A percentile compares a stretch with the other conserved stretches of the same genome.
Conservation (phyloP, 352 stramenopile species). For the Peronospora belbahrii region DNA sequence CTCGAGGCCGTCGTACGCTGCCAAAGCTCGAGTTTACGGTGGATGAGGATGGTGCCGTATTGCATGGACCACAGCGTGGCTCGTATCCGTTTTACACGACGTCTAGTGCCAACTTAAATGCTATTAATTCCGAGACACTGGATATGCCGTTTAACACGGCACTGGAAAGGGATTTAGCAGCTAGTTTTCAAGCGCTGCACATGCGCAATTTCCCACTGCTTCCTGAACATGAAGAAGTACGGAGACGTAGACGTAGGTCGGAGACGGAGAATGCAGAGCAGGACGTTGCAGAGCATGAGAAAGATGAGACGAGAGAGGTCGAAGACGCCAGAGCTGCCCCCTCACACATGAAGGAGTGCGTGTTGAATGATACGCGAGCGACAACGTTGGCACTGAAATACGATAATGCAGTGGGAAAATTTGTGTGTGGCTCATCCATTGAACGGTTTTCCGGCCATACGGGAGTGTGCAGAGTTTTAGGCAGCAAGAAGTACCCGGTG, state of each 20-base stretch:
- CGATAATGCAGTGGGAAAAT: constrained; percentile 50
- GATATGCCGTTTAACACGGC: constrained; percentile 21
- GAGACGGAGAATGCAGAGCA: not conserved
- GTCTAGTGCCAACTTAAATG: constrained; percentile 3
- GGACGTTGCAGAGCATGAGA: not conserved
- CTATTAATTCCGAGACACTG: constrained; percentile 4
- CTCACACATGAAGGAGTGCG: constrained; percentile 70
- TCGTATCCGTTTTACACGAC: constrained; percentile 30
- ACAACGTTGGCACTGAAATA: constrained; percentile 76
- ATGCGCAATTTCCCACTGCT: constrained; percentile 42
- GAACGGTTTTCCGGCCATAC: constrained; percentile 89
- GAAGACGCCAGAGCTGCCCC: not conserved
- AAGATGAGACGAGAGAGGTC: constrained; percentile 10
- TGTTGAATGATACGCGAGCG: constrained; percentile 75
- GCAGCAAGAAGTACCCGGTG: constrained; percentile 80
- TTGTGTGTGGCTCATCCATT: constrained; percentile 79
- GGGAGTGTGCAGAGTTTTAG: constrained; percentile 85
- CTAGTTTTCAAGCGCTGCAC: constrained; percentile 47
- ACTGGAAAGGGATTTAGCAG: constrained; percentile 35
- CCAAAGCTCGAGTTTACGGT: constrained; percentile 82
- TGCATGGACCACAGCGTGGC: constrained; percentile 64
- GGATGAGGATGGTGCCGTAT: constrained; percentile 71
- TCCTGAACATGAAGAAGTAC: constrained; percentile 2
- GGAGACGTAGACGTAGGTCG: not conserved
- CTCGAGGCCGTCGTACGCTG: constrained; percentile 54